Evolutionary conservation across 2,329 filamentous ascomycete genomes (phyloP).

Genomic region (Aspergillus costaricaensis): DNA sequence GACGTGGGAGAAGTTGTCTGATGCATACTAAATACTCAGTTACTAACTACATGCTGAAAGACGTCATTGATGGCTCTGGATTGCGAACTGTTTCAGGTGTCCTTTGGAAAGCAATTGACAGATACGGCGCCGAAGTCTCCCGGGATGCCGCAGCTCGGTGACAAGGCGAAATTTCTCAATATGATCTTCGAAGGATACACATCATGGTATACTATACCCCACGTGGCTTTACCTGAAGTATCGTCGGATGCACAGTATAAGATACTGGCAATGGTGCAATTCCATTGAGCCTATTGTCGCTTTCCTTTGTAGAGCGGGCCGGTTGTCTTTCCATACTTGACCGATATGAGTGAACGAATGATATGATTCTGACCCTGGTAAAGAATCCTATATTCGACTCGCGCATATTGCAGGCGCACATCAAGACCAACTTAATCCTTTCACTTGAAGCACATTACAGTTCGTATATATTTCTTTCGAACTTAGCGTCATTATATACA

Average conservation of each 20-base stretch:
- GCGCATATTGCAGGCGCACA: too few relatives aligned
- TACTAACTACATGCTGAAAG: neutral
- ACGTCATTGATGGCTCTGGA: neutral
- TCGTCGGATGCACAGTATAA: conserved; percentile 28
- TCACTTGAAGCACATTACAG: neutral
- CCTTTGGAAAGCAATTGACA: conserved; percentile 36
- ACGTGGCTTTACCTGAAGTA: conserved; percentile 43
- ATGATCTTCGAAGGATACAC: conserved; percentile 73
- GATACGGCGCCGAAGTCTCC: too few relatives aligned
- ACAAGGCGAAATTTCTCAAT: conserved; percentile 64
- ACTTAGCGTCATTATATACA: neutral
- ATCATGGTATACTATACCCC: conserved; percentile 41
- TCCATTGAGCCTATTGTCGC: too few relatives aligned
- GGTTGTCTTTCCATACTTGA: too few relatives aligned
- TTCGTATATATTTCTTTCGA: neutral
- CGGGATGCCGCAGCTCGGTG: too few relatives aligned
- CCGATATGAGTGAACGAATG: too few relatives aligned
- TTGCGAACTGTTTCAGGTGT: neutral
- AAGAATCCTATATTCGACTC: too few relatives aligned
- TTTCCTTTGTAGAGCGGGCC: too few relatives aligned
- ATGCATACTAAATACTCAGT: conserved; percentile 23
- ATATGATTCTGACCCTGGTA: too few relatives aligned
- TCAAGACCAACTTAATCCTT: neutral
- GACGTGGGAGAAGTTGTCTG: conserved; percentile 37
- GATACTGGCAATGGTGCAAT: conserved; percentile 13